Evolutionary conservation across 106 monocot species (phyloP).

Genomic region (Iris macrosiphon): DNA sequence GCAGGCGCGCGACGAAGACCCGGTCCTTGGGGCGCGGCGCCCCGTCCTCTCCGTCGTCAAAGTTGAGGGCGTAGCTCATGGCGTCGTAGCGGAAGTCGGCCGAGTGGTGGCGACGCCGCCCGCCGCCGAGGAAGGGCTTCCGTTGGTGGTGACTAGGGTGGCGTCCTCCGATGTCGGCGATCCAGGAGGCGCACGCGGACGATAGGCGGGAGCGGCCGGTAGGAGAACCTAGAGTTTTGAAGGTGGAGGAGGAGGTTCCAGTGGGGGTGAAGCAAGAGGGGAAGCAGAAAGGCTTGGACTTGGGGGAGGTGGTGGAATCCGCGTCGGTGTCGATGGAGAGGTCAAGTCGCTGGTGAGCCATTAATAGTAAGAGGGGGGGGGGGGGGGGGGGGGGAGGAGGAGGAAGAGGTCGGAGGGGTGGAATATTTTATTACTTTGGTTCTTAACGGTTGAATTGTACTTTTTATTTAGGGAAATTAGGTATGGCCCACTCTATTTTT

Average conservation of each 20-base stretch:
- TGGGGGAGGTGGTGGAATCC: neutral
- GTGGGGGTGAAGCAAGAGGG: conserved; percentile 4
- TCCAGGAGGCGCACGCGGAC: conserved; percentile 17
- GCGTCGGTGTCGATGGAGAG: too few relatives aligned
- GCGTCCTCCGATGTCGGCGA: too few relatives aligned
- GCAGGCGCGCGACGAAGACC: neutral
- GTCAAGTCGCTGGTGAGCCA: too few relatives aligned
- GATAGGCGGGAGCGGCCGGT: conserved; percentile 2
- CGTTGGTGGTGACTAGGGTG: conserved; percentile 7
- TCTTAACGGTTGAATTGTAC: too few relatives aligned
- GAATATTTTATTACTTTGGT: too few relatives aligned
- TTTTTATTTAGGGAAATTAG: too few relatives aligned
- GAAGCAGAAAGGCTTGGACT: neutral
- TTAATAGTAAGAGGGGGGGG: too few relatives aligned
- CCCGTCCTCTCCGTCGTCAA: conserved; percentile 28
- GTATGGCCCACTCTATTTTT: too few relatives aligned
- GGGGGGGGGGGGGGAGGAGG: too few relatives aligned
- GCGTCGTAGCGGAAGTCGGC: conserved; percentile 37
- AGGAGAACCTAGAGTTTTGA: neutral
- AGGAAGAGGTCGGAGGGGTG: too few relatives aligned
- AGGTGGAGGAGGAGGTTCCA: neutral
- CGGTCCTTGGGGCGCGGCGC: neutral
- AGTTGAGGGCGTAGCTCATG: conserved; percentile 38
- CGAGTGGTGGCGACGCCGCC: conserved; percentile 24
- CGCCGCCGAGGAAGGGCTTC: neutral